phyloP scores from a whole-genome alignment of 108 stramenopile genomes.

The Stephanodiscus minutulus region DNA sequence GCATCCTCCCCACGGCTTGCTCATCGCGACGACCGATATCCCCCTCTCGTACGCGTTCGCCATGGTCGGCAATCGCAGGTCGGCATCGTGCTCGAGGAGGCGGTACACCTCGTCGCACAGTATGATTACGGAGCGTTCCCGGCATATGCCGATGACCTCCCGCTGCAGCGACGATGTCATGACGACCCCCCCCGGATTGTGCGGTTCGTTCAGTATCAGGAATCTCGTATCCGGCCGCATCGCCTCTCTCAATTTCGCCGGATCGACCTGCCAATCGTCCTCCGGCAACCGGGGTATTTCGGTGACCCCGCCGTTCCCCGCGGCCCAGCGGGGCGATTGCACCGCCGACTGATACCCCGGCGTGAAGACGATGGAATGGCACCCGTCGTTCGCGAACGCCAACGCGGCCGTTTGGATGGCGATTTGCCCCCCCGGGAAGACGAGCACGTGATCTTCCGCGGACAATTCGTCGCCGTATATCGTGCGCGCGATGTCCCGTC shows the following conservation, averaged over 20 bases:
- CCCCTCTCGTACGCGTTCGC: conserved; percentile 67
- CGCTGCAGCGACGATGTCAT: conserved; percentile 47
- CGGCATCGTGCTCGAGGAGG: conserved; percentile 65
- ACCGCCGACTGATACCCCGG: conserved; percentile 81
- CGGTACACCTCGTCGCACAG: conserved; percentile 83
- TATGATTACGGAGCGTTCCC: conserved; percentile 51
- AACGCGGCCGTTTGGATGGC: conserved; percentile 75
- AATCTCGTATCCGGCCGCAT: conserved; percentile 62
- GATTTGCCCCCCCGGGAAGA: conserved; percentile 81
- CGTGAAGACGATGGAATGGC: conserved; percentile 76
- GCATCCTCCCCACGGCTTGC: conserved; percentile 84
- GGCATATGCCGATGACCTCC: conserved; percentile 56
- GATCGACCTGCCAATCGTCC: conserved; percentile 71
- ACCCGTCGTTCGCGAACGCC: conserved; percentile 52
- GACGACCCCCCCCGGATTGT: conserved; percentile 82
- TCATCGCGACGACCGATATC: conserved; percentile 65
- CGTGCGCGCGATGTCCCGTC: conserved; percentile 59
- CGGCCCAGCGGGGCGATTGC: conserved; percentile 59
- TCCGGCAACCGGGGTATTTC: conserved; percentile 47
- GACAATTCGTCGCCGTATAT: conserved; percentile 53
- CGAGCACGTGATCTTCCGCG: conserved; percentile 57
- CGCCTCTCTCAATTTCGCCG: conserved; percentile 48
- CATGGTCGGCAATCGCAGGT: conserved; percentile 61
- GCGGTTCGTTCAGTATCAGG: conserved; percentile 74
- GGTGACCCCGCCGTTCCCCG: conserved; percentile 50